Evolutionary conservation across 768 basidiomycete genomes (phyloP).

Genomic region (Mrakia gelida): DNA sequence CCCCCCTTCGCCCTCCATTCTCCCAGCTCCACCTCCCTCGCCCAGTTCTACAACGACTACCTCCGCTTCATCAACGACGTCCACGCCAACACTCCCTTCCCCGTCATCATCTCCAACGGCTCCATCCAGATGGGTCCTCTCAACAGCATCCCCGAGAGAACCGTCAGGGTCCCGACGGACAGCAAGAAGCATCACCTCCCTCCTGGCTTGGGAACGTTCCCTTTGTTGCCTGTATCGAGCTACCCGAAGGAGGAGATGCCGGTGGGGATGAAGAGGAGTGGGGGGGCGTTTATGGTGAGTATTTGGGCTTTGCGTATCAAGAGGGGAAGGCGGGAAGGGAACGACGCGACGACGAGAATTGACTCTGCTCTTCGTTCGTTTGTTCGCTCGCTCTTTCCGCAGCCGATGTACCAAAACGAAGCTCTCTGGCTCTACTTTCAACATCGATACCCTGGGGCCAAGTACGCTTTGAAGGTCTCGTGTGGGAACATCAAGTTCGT

Average conservation of each 20-base stretch:
- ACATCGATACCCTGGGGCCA: background rate
- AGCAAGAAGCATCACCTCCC: background rate
- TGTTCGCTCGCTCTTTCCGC: background rate
- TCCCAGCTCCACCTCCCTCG: background rate
- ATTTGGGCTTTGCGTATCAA: too few species aligned
- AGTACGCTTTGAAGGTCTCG: background rate
- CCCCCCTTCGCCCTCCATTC: background rate
- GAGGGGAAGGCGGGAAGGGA: background rate
- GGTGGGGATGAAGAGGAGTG: background rate
- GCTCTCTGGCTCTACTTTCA: background rate
- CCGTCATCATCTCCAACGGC: background rate
- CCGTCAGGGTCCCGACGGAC: background rate
- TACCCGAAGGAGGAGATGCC: background rate
- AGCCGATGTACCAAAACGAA: conserved; percentile 5
- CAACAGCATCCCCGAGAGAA: background rate
- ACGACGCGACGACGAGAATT: background rate
- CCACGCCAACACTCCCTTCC: background rate
- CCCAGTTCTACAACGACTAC: background rate
- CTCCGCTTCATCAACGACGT: background rate
- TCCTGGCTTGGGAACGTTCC: background rate
- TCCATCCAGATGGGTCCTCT: background rate
- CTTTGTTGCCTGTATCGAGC: background rate
- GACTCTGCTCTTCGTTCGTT: too few species aligned
- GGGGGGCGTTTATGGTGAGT: background rate
- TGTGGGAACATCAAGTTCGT: background rate